These are phyloP conservation scores for Tetrahymena thermophila DNA, from an alignment of 73 alveolate genomes.

Conservation along the genomic window DNA sequence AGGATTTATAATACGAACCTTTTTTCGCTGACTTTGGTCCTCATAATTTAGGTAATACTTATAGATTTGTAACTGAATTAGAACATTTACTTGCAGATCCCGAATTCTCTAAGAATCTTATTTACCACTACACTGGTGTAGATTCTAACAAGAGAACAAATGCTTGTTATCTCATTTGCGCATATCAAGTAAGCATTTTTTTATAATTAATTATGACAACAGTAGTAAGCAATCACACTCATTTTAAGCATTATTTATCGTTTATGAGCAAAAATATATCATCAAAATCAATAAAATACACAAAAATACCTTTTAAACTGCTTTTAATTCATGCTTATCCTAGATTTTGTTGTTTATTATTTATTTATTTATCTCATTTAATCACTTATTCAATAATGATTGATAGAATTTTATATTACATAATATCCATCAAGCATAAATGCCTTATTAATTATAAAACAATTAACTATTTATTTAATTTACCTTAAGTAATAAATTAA, in stretches of 20 bases:
- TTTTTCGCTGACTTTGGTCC: constrained; percentile 95
- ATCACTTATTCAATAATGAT: no score
- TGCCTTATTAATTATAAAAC: no score
- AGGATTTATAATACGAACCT: constrained; percentile 87
- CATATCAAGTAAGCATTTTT: constrained; percentile 53
- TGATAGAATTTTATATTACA: background rate
- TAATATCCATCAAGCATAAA: background rate
- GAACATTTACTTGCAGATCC: constrained; percentile 67
- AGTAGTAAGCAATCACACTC: background rate
- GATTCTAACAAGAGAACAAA: constrained; percentile 81
- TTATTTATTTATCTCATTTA: no score
- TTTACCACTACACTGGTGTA: constrained; percentile 81
- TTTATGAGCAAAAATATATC: no score
- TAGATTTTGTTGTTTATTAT: background rate
- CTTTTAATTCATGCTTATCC: background rate
- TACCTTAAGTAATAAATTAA: no score
- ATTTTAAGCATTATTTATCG: background rate
- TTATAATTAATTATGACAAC: background rate
- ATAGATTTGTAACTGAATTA: constrained; percentile 75
- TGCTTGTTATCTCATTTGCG: constrained; percentile 92
- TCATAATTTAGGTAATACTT: constrained; percentile 72
- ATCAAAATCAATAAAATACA: background rate
- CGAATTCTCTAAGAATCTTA: constrained; percentile 49
- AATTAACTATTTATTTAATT: background rate
- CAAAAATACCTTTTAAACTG: no score